Evolutionary conservation across 352 stramenopile species (phyloP).

Genomic region (Phytophthora melonis): DNA sequence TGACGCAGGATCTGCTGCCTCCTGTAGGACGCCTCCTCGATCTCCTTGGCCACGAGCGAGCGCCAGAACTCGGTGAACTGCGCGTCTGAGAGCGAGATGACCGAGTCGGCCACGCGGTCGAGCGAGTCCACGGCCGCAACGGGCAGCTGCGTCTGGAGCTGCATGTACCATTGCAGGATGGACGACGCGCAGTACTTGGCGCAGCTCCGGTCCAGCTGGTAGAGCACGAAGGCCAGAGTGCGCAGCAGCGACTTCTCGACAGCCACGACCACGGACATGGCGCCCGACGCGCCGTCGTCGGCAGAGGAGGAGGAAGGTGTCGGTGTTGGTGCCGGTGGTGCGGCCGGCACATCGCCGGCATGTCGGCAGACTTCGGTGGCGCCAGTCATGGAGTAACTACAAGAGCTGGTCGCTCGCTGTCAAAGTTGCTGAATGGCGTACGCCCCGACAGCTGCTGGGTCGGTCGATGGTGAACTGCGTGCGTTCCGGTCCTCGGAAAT

Average conservation of each 20-base stretch:
- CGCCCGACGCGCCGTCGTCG: constrained; percentile 33
- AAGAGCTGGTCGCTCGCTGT: constrained; percentile 1
- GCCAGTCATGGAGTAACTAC: constrained; percentile 21
- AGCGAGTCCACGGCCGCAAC: constrained; percentile 58
- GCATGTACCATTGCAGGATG: constrained; percentile 70
- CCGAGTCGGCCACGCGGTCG: constrained; percentile 58
- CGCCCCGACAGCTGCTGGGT: background rate
- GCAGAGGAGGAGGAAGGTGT: background rate
- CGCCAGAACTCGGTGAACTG: constrained; percentile 77
- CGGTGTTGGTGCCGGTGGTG: background rate
- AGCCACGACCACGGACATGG: constrained; percentile 58
- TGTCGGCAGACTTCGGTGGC: constrained; percentile 29
- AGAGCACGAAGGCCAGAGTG: constrained; percentile 73
- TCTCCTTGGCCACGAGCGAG: constrained; percentile 60
- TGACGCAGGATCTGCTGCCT: constrained; percentile 21
- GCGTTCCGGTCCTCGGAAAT: constrained; percentile 30
- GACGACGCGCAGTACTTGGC: constrained; percentile 67
- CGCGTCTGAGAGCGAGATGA: constrained; percentile 69
- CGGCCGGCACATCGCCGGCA: constrained; percentile 13
- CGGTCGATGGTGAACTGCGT: background rate
- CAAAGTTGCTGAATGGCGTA: background rate
- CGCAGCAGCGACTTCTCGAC: constrained; percentile 73
- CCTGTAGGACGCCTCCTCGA: constrained; percentile 43
- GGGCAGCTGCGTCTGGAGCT: constrained; percentile 68
- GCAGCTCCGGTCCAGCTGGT: constrained; percentile 64